Percentiles rank a stretch among this genome's conserved stretches.
phyloP scores from a whole-genome alignment of 2,329 filamentous ascomycete genomes.

The Cytospora leucostoma region DNA sequence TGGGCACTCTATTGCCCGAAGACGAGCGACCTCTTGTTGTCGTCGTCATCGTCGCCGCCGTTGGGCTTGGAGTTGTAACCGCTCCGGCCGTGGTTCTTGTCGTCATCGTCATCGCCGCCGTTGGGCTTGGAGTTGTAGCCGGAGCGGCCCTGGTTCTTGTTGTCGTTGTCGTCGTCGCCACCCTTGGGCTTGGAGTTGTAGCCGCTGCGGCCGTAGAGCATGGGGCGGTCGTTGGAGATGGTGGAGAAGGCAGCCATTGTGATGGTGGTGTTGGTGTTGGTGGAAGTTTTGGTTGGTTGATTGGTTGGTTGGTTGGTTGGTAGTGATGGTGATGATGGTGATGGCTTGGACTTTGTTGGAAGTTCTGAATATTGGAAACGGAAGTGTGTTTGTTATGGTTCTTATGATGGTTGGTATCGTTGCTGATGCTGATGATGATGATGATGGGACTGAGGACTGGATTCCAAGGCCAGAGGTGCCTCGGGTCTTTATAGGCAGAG shows the following conservation, averaged over 20 bases:
- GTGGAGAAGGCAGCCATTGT: constrained; percentile 42
- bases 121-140: constrained; percentile 45
- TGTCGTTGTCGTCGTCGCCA: constrained; percentile 36
- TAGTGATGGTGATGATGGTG: constrained; percentile 12
- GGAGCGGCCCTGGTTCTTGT: constrained; percentile 45
- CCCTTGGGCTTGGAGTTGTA: constrained; percentile 42
- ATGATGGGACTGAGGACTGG: constrained; percentile 29
- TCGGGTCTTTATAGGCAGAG: constrained; percentile 32
- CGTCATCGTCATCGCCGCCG: constrained; percentile 35
- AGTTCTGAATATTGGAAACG: background rate
- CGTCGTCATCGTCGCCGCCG: constrained; percentile 34
- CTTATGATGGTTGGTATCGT: constrained; percentile 21
- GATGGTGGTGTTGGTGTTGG: constrained; percentile 32
- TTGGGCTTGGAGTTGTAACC: constrained; percentile 45
- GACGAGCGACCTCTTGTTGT: constrained; percentile 34
- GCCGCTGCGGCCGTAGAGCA: constrained; percentile 44
- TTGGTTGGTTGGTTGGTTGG: constrained; percentile 6
- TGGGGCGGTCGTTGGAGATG: constrained; percentile 39
- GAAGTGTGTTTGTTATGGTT: constrained; percentile 21
- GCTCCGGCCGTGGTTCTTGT: constrained; percentile 46
- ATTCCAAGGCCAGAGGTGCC: constrained; percentile 29
- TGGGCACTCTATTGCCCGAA: constrained; percentile 30
- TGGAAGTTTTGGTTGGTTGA: constrained; percentile 10
- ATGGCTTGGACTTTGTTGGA: constrained; percentile 7
- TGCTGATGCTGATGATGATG: constrained; percentile 31